phyloP scores from a whole-genome alignment of 306 rosid genomes.

The Rubus idaeus region DNA sequence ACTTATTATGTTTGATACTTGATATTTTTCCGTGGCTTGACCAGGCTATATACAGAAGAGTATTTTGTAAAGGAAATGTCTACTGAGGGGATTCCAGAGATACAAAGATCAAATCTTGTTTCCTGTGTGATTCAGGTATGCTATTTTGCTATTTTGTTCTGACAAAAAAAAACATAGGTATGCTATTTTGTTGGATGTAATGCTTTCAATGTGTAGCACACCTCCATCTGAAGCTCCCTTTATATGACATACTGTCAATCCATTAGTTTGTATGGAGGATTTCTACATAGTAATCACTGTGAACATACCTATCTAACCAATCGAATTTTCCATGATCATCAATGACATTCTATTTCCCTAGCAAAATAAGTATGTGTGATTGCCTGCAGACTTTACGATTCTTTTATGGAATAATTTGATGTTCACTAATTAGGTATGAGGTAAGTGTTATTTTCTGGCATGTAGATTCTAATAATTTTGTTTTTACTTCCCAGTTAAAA shows the following conservation, averaged over 20 bases:
- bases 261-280: background rate
- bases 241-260: background rate
- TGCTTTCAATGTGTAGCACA: background rate
- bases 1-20: background rate
- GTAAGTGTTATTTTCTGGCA: background rate
- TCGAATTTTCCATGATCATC: background rate
- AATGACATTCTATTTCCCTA: background rate
- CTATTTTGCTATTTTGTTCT: background rate
- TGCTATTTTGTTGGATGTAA: conserved; percentile 4
- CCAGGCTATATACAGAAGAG: conserved; percentile 90
- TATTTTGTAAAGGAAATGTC: conserved; percentile 76
- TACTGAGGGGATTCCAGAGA: conserved; percentile 87
- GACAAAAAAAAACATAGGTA: conserved; percentile 33
- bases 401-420: background rate
- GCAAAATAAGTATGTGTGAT: background rate
- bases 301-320: background rate
- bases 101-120: conserved; percentile 92
- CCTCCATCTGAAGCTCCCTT: background rate
- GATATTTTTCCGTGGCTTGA: conserved; percentile 20
- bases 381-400: background rate
- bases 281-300: background rate
- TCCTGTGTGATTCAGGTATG: conserved; percentile 85
- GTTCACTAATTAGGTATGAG: background rate
- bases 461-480: conserved; percentile 19
- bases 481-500: conserved; percentile 57